Evolutionary conservation across 2,329 filamentous ascomycete species (phyloP).

Genomic region (Emergomyces orientalis): DNA sequence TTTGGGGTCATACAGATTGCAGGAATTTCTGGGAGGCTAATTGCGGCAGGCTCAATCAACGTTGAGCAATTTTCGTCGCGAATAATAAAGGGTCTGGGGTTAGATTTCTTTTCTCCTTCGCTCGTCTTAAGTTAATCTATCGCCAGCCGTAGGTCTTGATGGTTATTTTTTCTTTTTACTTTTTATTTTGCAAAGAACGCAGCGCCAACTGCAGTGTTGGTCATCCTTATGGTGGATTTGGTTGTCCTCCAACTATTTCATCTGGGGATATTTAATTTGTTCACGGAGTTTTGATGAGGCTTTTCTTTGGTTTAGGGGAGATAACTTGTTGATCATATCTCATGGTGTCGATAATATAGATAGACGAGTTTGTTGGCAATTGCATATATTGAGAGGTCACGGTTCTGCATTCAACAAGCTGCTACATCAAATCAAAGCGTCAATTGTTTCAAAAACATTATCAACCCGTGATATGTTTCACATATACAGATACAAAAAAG

Average conservation of each 20-base stretch:
- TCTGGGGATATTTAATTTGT: not conserved
- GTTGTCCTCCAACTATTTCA: not conserved
- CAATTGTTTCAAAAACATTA: no score
- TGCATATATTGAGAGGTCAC: no score
- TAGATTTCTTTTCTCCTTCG: not conserved
- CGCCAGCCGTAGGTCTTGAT: no score
- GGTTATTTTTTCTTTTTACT: no score
- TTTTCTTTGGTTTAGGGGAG: not conserved
- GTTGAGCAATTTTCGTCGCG: constrained; percentile 37
- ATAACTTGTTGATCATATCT: no score
- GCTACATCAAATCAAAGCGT: no score
- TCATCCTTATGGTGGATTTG: not conserved
- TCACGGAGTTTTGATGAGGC: not conserved
- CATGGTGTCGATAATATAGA: no score
- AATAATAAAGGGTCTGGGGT: not conserved
- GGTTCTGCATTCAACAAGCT: no score
- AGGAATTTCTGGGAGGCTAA: constrained; percentile 78
- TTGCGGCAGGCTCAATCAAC: constrained; percentile 58
- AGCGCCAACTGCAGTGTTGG: not conserved
- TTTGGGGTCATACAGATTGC: constrained; percentile 74
- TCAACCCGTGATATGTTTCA: no score
- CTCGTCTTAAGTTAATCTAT: no score
- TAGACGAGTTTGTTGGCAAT: no score
- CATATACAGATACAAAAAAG: no score
- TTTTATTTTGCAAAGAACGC: not conserved